Base-by-base conservation (phyloP, 306 rosid species). In the Oxytropis ochrocephala region DNA sequence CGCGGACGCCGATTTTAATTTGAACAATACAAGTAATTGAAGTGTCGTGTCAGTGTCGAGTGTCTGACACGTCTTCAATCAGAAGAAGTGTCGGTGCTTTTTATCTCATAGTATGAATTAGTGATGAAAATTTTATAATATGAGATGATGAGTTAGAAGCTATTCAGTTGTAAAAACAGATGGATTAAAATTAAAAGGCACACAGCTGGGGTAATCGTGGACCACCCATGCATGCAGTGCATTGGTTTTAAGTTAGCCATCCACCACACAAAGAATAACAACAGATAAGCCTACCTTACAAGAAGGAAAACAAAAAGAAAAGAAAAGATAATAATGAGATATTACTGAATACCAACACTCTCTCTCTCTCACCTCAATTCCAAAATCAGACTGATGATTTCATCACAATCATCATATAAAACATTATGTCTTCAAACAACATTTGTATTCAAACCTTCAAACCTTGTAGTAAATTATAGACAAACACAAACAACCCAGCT, bases 341-440 rank as follows among this genome's bases (percentile, higher is more conserved):
- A 29, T 6, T 41, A 32, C 8, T 29, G 58, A 71, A 48, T 6
- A 8, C 5, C 7, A 21, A 58, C 36, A 13, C 3, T 51, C 56
- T 56, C 46, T n/a, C 4, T 44, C 6, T 2, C 24, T 54, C 6
- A 41, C 14, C 8, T 29, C n/a, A 21, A 42, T 21, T 1, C 3
- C 7, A 24, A 24, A 24, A 24, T 24, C 3, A 24, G 3, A 42
- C 38, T 12, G 18, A 79, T 85, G 97, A 82, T 83, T 74, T 81
- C 81, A 8, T 36, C 77, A 47, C 75, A 70, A 63, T 73, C 87
- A 10, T 72, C 87, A 10, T 72, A 50, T 48, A 83, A 79, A 27
- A 13, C 35, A 18, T 17, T 21, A 47, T 71, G 71, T 62, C 52
- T 67, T 41, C 72, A 69, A 47, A 70, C 89, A 50, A 29, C 87